A percentile compares a stretch with the other conserved stretches of the same genome.
phyloP scores from a whole-genome alignment of 768 basidiomycete species.

The Podaxis pistillaris region DNA sequence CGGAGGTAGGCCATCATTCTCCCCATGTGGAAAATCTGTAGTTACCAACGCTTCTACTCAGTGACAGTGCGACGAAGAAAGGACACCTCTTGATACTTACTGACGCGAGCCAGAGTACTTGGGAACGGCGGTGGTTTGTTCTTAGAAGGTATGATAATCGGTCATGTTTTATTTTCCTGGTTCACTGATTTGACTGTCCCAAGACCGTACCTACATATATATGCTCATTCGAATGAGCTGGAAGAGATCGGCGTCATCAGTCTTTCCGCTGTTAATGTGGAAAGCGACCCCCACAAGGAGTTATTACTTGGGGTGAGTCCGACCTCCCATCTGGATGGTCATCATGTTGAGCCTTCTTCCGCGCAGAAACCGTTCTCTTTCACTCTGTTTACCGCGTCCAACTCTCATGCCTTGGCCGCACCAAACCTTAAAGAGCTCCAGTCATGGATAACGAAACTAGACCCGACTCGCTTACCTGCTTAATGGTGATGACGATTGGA shows the following conservation, averaged over 20 bases:
- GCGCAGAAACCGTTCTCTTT: slow-evolving; percentile 80
- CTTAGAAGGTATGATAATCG: slow-evolving; percentile 62
- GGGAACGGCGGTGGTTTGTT: slow-evolving; percentile 87
- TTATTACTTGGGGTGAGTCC: slow-evolving; percentile 76
- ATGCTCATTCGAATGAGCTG: slow-evolving; percentile 78
- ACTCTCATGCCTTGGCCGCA: slow-evolving; percentile 88
- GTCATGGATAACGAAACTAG: slow-evolving; percentile 82
- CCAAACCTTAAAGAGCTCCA: slow-evolving; percentile 79
- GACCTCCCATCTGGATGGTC: neutral
- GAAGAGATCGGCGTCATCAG: slow-evolving; percentile 85
- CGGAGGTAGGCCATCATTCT: slow-evolving; percentile 51
- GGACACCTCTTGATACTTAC: slow-evolving; percentile 79
- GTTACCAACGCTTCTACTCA: slow-evolving; percentile 26
- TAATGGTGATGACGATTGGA: slow-evolving; percentile 17
- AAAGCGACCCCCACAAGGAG: slow-evolving; percentile 85
- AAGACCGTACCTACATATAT: slow-evolving; percentile 90
- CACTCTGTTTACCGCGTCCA: slow-evolving; percentile 88
- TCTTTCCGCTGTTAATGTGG: slow-evolving; percentile 80
- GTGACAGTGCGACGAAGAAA: slow-evolving; percentile 81
- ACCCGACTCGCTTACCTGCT: slow-evolving; percentile 67
- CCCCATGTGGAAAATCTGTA: slow-evolving; percentile 2
- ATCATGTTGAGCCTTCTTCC: neutral
- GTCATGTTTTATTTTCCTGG: slow-evolving; percentile 6
- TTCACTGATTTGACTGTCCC: slow-evolving; percentile 9
- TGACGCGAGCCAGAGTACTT: slow-evolving; percentile 76